Evolutionary conservation across 2,329 filamentous ascomycete genomes (phyloP).

Genomic region (Monosporascus sp.): DNA sequence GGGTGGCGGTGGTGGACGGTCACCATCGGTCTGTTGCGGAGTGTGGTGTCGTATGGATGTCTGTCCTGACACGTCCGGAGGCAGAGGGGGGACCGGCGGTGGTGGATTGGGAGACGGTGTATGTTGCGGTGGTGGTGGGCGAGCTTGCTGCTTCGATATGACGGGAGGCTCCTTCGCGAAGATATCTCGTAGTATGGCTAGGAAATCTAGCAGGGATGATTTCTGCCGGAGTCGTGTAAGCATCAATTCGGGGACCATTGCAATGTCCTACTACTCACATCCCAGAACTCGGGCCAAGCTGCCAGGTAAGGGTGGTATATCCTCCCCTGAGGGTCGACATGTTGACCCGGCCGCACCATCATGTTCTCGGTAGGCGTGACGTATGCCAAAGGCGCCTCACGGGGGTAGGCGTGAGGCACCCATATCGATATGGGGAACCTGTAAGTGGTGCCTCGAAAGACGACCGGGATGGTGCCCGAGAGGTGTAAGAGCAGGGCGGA

Average conservation of each 20-base stretch:
- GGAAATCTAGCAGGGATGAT: slow-evolving; percentile 76
- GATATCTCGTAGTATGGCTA: slow-evolving; percentile 76
- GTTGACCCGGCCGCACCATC: slow-evolving; percentile 85
- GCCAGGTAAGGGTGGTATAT: slow-evolving; percentile 95
- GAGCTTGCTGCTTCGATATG: slow-evolving; percentile 62
- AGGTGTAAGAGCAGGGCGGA: slow-evolving; percentile 84
- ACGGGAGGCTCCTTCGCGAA: slow-evolving; percentile 96
- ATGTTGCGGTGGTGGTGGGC: slow-evolving; percentile 31
- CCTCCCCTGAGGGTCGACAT: slow-evolving; percentile 88
- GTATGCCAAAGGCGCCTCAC: slow-evolving; percentile 80
- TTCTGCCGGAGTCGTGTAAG: slow-evolving; percentile 49
- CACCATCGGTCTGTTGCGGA: slow-evolving; percentile 25
- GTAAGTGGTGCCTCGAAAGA: slow-evolving; percentile 84
- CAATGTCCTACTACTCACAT: slow-evolving; percentile 55
- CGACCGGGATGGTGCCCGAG: slow-evolving; percentile 82
- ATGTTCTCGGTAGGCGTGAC: slow-evolving; percentile 86
- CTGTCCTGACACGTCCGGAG: slow-evolving; percentile 53
- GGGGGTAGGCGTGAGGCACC: slow-evolving; percentile 87
- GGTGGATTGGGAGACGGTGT: slow-evolving; percentile 49
- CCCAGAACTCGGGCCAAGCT: slow-evolving; percentile 84
- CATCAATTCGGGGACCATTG: neutral
- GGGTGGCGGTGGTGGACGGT: slow-evolving; percentile 44
- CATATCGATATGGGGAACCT: slow-evolving; percentile 89
- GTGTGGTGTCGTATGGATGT: slow-evolving; percentile 31
- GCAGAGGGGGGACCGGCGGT: slow-evolving; percentile 62